Percentiles rank a stretch among this genome's conserved stretches.
phyloP scores from a whole-genome alignment of 225 moss, liverwort and hornwort species.

The Pseudisothecium myosuroides region DNA sequence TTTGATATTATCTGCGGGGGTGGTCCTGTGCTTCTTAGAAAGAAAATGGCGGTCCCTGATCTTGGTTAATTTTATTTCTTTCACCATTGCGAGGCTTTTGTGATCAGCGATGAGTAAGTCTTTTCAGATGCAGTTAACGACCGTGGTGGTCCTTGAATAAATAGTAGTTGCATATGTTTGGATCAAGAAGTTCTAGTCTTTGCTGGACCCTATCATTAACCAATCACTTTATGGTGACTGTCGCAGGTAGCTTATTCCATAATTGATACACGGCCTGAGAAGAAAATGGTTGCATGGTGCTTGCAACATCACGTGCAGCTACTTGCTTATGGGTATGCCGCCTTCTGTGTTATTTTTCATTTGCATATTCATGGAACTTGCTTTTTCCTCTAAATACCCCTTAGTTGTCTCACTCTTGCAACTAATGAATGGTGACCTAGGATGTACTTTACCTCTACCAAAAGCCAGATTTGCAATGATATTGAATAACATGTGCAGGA shows the following conservation, averaged over 20 bases:
- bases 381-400: not conserved
- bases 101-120: not conserved
- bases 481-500: slow-evolving; percentile 11
- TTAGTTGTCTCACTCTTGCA: not conserved
- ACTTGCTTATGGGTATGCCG: slow-evolving; percentile 28
- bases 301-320: slow-evolving; percentile 42
- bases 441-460: not conserved
- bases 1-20: not conserved
- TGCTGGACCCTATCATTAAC: not conserved
- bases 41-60: not conserved
- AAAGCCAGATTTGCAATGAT: not conserved
- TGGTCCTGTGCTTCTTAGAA: not conserved
- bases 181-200: not conserved
- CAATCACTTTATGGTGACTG: not conserved
- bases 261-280: slow-evolving; percentile 42
- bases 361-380: not conserved
- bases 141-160: not conserved
- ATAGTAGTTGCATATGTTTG: not conserved
- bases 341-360: not conserved
- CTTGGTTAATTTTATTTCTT: not conserved
- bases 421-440: not conserved
- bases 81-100: not conserved
- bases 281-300: slow-evolving; percentile 50
- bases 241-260: slow-evolving; percentile 45
- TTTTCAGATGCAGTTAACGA: not conserved